phyloP scores from a whole-genome alignment of 1,284 basidiomycete species.

The Tremellales sp. region DNA sequence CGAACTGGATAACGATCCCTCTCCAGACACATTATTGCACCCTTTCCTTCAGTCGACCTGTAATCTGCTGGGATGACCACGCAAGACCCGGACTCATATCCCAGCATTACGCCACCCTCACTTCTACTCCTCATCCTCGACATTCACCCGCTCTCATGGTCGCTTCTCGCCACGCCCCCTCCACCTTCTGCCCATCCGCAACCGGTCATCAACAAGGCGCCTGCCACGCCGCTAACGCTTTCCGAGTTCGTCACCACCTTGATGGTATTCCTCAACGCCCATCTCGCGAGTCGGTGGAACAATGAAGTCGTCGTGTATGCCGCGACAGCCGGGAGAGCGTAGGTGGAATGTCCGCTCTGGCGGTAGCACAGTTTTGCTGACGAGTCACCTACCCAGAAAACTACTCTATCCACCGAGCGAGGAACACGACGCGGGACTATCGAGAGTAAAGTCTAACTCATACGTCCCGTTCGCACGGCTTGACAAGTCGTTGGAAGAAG shows the following conservation, averaged over 20 bases:
- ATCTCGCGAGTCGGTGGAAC: slow-evolving; percentile 84
- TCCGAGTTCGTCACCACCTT: slow-evolving; percentile 70
- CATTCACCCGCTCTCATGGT: slow-evolving; percentile 78
- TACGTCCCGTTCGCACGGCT: slow-evolving; percentile 69
- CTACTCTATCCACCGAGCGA: slow-evolving; percentile 33
- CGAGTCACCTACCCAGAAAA: slow-evolving; percentile 13
- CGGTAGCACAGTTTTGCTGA: neutral
- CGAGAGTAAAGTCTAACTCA: slow-evolving; percentile 59
- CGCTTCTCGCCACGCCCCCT: slow-evolving; percentile 51
- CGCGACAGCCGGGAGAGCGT: slow-evolving; percentile 70
- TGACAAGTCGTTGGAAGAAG: slow-evolving; percentile 62
- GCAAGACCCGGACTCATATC: neutral
- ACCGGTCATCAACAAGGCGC: slow-evolving; percentile 23
- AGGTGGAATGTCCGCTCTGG: slow-evolving; percentile 10
- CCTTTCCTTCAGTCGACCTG: no score
- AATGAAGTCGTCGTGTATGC: slow-evolving; percentile 90
- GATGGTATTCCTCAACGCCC: slow-evolving; percentile 86
- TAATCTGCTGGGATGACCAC: neutral
- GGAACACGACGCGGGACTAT: slow-evolving; percentile 50
- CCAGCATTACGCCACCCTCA: slow-evolving; percentile 49
- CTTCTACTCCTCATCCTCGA: slow-evolving; percentile 79
- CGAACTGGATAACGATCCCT: no score
- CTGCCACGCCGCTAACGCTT: slow-evolving; percentile 56
- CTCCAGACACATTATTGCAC: no score
- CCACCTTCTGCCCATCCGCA: slow-evolving; percentile 8